phyloP scores from a whole-genome alignment of 805 yeast species.

The Suhomyces sp. region DNA sequence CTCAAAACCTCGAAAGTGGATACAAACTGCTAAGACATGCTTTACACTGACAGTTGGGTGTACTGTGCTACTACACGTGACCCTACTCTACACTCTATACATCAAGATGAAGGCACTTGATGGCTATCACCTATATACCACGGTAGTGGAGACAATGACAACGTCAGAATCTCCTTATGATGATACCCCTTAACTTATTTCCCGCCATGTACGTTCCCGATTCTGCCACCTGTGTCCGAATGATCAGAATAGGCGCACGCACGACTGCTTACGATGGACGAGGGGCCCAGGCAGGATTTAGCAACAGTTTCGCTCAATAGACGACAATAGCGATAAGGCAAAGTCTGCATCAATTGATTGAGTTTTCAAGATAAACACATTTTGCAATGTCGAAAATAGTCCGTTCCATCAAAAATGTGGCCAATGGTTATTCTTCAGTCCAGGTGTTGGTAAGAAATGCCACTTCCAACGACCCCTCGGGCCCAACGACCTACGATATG shows the following conservation, averaged over 20 bases:
- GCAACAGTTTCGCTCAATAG: neutral
- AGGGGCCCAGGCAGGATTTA: neutral
- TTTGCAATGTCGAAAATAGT: constrained; percentile 68
- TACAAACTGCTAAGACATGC: no score
- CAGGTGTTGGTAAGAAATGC: constrained; percentile 90
- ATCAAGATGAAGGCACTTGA: neutral
- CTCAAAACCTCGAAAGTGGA: no score
- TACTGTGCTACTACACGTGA: neutral
- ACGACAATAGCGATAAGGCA: neutral
- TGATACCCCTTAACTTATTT: neutral
- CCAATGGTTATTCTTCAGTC: constrained; percentile 82
- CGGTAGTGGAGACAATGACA: neutral
- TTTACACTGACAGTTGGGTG: no score
- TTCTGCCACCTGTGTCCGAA: neutral
- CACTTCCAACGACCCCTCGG: constrained; percentile 81
- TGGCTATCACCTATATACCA: neutral
- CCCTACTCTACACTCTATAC: neutral
- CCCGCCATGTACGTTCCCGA: neutral
- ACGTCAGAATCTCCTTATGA: neutral
- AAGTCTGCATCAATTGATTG: neutral
- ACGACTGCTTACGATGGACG: constrained; percentile 3
- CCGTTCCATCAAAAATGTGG: constrained; percentile 82
- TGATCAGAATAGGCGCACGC: constrained; percentile 1
- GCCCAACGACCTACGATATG: constrained; percentile 80
- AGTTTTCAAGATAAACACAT: neutral